These are phyloP conservation scores for Erythrobasidium hasegawianum DNA, from an alignment of 1,284 basidiomycete genomes.

Conservation along the genomic window DNA sequence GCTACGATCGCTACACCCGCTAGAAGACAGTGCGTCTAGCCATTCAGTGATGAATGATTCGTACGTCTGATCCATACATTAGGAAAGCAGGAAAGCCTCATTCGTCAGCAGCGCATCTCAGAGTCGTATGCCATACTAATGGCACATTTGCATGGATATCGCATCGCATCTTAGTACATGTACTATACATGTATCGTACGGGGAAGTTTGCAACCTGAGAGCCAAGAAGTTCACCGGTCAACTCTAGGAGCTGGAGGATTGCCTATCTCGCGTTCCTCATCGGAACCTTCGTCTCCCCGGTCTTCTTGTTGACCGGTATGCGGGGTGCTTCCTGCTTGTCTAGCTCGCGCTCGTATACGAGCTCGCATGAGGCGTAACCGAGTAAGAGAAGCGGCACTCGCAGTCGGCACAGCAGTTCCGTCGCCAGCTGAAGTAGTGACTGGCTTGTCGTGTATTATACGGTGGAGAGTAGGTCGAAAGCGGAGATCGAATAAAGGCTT, in stretches of 20 bases:
- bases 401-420: background rate
- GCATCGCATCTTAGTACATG: too few species aligned
- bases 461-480: constrained; percentile 24
- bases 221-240: too few species aligned
- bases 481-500: constrained; percentile 17
- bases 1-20: too few species aligned
- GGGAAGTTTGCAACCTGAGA: too few species aligned
- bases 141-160: too few species aligned
- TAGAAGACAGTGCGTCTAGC: too few species aligned
- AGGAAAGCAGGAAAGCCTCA: too few species aligned
- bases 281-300: constrained; percentile 8
- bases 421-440: constrained; percentile 3
- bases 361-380: constrained; percentile 17
- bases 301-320: background rate
- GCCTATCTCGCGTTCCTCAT: constrained; percentile 31
- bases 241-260: background rate
- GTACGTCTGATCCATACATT: too few species aligned
- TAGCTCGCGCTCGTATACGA: constrained; percentile 6
- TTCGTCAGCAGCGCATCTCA: too few species aligned
- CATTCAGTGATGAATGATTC: too few species aligned
- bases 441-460: constrained; percentile 25
- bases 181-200: too few species aligned
- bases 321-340: constrained; percentile 2
- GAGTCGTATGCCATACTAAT: too few species aligned
- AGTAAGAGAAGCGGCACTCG: background rate